Conservation (phyloP, 495 filamentous ascomycete species). For the Tuber melanosporum region DNA sequence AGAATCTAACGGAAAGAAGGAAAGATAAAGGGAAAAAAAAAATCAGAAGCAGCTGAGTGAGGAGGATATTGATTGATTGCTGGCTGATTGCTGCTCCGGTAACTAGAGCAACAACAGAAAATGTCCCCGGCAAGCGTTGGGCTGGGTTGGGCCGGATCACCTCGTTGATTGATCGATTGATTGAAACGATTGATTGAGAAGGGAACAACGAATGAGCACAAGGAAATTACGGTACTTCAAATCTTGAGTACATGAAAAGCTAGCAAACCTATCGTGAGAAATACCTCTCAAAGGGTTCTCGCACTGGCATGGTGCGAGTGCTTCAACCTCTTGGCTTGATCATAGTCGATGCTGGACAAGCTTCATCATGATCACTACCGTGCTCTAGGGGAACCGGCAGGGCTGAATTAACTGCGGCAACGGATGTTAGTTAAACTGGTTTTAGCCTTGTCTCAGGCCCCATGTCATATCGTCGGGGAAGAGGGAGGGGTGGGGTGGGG, state of each 20-base stretch:
- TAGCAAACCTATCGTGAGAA: constrained; percentile 16
- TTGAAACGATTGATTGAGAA: background rate
- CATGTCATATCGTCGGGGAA: constrained; percentile 18
- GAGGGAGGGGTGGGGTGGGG: constrained; percentile 9
- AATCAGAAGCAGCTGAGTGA: background rate
- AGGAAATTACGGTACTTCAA: background rate
- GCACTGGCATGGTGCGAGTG: background rate
- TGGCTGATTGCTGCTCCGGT: constrained; percentile 6
- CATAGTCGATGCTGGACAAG: background rate
- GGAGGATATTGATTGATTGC: background rate
- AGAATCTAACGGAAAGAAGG: constrained; percentile 15
- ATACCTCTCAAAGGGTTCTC: background rate
- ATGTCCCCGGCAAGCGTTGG: background rate
- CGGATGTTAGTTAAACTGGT: constrained; percentile 31
- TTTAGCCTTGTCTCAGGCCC: constrained; percentile 33
- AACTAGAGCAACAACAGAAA: constrained; percentile 1
- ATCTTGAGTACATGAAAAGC: constrained; percentile 4
- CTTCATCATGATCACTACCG: background rate
- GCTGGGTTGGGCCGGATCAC: background rate
- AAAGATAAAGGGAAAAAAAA: constrained; percentile 1
- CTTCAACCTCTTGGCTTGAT: background rate
- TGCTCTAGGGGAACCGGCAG: constrained; percentile 15
- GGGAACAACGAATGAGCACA: background rate
- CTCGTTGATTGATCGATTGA: background rate
- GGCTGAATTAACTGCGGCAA: constrained; percentile 34